Base-by-base conservation (phyloP, 2,329 filamentous ascomycete species). In the Aspergillus chevalieri region DNA sequence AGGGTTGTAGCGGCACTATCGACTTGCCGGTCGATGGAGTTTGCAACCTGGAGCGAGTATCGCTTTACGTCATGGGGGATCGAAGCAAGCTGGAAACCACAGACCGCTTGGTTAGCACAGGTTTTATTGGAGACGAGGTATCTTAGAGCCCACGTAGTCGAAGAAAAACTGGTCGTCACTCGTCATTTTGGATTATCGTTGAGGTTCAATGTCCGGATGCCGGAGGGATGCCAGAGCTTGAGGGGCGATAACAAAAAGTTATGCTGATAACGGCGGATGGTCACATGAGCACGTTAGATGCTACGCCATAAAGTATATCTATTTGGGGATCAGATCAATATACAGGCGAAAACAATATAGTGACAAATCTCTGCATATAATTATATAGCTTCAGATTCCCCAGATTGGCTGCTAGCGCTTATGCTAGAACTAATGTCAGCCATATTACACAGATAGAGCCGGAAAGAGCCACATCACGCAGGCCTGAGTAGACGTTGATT, bases 1-100 rank as follows among this genome's bases (percentile, higher is more conserved):
- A 96, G 76, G 34, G 79, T 76, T 33, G 78, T 75, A 47, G 90
- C 87, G 42, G 89, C 83, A 52, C 79, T 77, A 62, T 95, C 89
- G 68, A 95, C 85, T 64, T 90, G 83, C 51, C 80, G 78, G 70
- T 96, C 89, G 66, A 95, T 82, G 57, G 85, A 86, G 56, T 89
- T 85, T 65, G 89, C 89, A 53, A 92, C 79, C 47, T 87, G 79
- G 58, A 78, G 76, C 14, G 86, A 84, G 68, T 89, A 90, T 55
- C 77, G 78, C 53, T 80, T 81, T 65, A 92, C 77, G 62, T 91
- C 83, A 70, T 81, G 75, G 9, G 80, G 78, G 56, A 83, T 77
- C 51, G 75, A 78, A 43, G 79, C 71, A 47, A 83, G 74, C 80
- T 83, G 56, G 14, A 39, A 45, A 10, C 21, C 10, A 44, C 44